phyloP scores from a whole-genome alignment of 495 filamentous ascomycete genomes.

The Apodospora peruviana region DNA sequence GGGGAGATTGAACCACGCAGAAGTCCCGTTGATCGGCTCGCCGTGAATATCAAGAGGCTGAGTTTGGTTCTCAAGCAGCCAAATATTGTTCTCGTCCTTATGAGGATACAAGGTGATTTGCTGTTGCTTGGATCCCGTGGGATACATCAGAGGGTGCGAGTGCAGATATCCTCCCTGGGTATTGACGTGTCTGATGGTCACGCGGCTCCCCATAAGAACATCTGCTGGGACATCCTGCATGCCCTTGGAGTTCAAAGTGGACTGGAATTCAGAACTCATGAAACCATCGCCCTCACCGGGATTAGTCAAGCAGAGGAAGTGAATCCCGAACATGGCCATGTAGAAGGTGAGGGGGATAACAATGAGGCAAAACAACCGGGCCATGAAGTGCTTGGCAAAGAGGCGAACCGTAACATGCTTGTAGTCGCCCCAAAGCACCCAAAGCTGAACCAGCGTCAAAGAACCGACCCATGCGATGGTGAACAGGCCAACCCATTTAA shows the following conservation, averaged over 20 bases:
- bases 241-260: conserved; percentile 88
- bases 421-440: conserved; percentile 86
- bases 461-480: conserved; percentile 97
- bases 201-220: conserved; percentile 78
- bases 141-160: conserved; percentile 96
- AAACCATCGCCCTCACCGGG: conserved; percentile 97
- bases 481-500: conserved; percentile 98
- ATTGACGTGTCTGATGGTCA: conserved; percentile 86
- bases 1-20: conserved; percentile 73
- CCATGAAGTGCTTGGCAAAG: conserved; percentile 93
- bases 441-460: conserved; percentile 86
- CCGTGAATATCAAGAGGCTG: conserved; percentile 76
- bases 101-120: conserved; percentile 97
- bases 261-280: conserved; percentile 99
- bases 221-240: conserved; percentile 96
- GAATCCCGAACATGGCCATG: conserved; percentile 90
- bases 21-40: conserved; percentile 66
- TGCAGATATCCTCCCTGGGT: conserved; percentile 97
- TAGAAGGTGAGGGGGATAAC: conserved; percentile 87
- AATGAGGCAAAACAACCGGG: conserved; percentile 87
- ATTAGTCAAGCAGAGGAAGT: conserved; percentile 88
- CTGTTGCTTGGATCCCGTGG: conserved; percentile 93
- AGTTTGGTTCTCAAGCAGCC: conserved; percentile 90
- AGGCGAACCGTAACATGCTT: conserved; percentile 76
- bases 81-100: conserved; percentile 98